Conservation (phyloP, 2,329 filamentous ascomycete species). For the Botrytis porri region DNA sequence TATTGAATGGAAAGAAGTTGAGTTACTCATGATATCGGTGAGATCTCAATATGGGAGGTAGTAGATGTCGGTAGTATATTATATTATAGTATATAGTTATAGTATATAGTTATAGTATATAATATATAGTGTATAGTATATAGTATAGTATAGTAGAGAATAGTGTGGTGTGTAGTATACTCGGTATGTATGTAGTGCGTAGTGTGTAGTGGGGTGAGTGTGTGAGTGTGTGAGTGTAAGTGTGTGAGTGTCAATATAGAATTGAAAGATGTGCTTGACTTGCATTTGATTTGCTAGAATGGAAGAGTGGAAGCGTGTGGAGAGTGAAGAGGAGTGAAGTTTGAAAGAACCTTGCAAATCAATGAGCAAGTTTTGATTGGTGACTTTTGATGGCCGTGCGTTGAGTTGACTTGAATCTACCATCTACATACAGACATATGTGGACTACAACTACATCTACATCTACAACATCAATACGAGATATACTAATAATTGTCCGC, state of each 20-base stretch:
- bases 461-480: neutral
- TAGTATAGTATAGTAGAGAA: neutral
- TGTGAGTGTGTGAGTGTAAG: no score
- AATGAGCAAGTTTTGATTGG: slow-evolving; percentile 11
- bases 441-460: no score
- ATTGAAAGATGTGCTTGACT: neutral
- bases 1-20: neutral
- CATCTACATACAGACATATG: neutral
- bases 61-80: neutral
- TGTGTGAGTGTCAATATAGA: neutral
- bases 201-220: neutral
- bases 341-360: neutral
- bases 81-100: no score
- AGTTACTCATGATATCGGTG: slow-evolving; percentile 1
- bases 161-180: neutral
- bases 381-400: neutral
- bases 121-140: no score
- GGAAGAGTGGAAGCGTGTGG: neutral
- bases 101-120: no score
- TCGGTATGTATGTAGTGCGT: neutral
- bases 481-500: neutral
- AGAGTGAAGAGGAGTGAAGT: neutral
- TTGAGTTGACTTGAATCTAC: neutral
- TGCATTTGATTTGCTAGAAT: neutral
- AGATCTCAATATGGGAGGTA: neutral